Evolutionary conservation across 495 filamentous ascomycete species (phyloP), one percentile per base, ranked within the genome.

Genomic region (Parathielavia hyrcaniae): DNA sequence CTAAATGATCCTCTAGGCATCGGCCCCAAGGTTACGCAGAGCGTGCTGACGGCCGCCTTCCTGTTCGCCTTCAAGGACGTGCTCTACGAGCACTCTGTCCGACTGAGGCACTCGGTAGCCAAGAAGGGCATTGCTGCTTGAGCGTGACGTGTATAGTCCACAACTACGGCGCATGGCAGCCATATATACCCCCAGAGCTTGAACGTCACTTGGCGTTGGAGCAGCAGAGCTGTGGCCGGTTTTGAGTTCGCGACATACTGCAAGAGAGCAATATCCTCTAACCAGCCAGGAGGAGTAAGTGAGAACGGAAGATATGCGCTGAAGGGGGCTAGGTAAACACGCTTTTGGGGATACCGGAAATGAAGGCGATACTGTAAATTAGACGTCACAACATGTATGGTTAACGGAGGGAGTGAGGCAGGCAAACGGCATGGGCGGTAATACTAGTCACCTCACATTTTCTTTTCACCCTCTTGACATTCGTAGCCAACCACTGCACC

Each of bases 21-120:
- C 71, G 90, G 86, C 30, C 89, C 93, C 34, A 99, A 99, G 77
- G 85, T 97, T 17, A 89, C 89, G 14, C 93, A 98, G 75, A 96
- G 90, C 71, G 93, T 96, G 10, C 81, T 97, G 52, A 99, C 95
- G 10, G 93, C 93, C 19, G 93, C 93, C 19, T 93, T 96, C 72
- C 77, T 99, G 54, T 99, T 99, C 68, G 92, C 91, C 14, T 97
- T 99, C 75, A 99, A 99, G 79, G 93, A 99, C 73, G 89, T 77
- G 43, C 73, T 83, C 17, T 83, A 83, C 64, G 79, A 77, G 67
- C 73, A 80, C 66, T 81, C 75, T 0, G 67, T 83, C 50, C 69
- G 68, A 50, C 69, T 83, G 16, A 66, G 80, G 43, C 63, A 71
- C 45, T 59, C 69, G 19, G 56, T 75, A 32, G 67, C 77, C 14